These are phyloP conservation scores for Clonostachys rosea DNA, from an alignment of 2,329 filamentous ascomycete species.

Conservation along the genomic window DNA sequence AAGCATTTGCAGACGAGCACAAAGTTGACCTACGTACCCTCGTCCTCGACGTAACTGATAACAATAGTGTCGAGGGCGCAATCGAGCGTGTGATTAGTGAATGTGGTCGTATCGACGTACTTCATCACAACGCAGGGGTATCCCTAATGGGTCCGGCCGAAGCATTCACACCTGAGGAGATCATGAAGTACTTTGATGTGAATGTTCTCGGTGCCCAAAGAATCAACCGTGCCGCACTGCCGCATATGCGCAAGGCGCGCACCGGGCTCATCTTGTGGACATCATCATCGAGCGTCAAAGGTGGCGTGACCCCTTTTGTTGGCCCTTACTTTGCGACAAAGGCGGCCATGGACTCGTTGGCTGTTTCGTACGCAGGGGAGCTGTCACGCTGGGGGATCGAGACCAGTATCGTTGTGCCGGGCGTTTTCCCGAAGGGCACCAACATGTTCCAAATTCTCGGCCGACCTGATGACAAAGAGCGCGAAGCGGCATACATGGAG, in stretches of 20 bases:
- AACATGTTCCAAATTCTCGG: no score
- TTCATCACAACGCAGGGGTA: not conserved
- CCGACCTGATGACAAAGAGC: no score
- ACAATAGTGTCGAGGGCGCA: not conserved
- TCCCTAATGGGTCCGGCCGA: not conserved
- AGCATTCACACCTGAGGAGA: not conserved
- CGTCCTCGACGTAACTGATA: not conserved
- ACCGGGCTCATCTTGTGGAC: not conserved
- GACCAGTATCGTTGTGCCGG: not conserved
- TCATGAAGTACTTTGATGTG: not conserved
- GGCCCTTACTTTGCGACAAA: not conserved
- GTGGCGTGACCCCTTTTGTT: not conserved
- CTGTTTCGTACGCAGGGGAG: not conserved
- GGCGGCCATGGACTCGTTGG: not conserved
- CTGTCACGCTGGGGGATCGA: not conserved
- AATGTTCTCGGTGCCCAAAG: not conserved
- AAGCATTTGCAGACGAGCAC: not conserved
- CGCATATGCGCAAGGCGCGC: not conserved
- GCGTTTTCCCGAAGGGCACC: not conserved
- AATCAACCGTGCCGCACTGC: not conserved
- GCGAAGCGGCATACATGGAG: no score
- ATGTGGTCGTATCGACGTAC: not conserved
- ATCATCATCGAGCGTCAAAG: not conserved
- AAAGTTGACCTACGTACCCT: no score
- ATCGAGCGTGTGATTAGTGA: not conserved